Conservation (phyloP, 306 rosid genomes). For the Citrullus amarus region DNA sequence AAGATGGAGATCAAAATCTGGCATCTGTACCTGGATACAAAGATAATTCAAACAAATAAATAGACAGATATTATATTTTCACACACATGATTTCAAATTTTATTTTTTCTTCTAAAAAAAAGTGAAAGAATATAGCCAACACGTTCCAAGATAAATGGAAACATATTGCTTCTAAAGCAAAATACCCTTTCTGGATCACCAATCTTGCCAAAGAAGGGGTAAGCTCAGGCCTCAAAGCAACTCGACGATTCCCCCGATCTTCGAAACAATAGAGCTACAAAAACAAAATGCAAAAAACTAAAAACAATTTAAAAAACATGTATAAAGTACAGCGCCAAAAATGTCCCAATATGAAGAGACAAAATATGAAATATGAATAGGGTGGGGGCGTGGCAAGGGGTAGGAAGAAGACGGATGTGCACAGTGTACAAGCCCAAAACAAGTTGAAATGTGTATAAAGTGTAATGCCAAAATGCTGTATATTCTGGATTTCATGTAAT, state of each 20-base stretch:
- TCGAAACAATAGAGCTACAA: constrained; percentile 93
- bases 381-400: not conserved
- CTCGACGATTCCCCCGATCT: constrained; percentile 94
- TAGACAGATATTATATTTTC: constrained; percentile 8
- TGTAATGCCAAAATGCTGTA: not conserved
- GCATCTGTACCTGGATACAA: constrained; percentile 28
- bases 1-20: constrained; percentile 28
- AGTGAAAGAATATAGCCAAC: not conserved
- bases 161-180: constrained; percentile 12
- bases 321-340: not conserved
- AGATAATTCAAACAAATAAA: constrained; percentile 16
- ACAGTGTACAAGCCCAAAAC: not conserved
- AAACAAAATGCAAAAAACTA: constrained; percentile 10
- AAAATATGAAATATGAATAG: not conserved
- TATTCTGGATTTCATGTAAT: not conserved
- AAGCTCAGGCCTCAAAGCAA: constrained; percentile 92
- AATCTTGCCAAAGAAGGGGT: constrained; percentile 96
- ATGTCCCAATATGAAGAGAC: not conserved
- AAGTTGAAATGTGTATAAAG: not conserved
- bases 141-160: not conserved
- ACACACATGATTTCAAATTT: not conserved
- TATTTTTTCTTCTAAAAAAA: not conserved
- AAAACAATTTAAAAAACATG: not conserved
- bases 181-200: constrained; percentile 91
- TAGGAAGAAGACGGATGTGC: not conserved